phyloP scores from a whole-genome alignment of 768 basidiomycete species.

The Chalciporus piperatus region DNA sequence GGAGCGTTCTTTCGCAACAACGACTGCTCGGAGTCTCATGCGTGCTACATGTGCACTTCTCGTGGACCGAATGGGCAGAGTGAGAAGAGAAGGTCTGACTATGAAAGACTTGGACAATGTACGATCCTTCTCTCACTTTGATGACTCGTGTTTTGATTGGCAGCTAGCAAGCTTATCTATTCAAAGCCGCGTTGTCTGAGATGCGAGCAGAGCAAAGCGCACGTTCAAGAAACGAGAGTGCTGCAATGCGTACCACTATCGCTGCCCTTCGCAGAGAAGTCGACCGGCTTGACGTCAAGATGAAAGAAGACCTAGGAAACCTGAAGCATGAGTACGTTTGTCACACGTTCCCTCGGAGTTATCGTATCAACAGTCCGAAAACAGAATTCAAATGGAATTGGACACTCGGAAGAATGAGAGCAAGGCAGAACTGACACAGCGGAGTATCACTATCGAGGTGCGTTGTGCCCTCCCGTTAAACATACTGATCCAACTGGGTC shows the following conservation, averaged over 20 bases:
- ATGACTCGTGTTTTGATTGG: neutral
- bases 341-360: neutral
- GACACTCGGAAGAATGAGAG: slow-evolving; percentile 92
- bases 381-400: slow-evolving; percentile 93
- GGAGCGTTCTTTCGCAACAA: slow-evolving; percentile 71
- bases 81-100: slow-evolving; percentile 68
- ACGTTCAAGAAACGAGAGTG: slow-evolving; percentile 78
- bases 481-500: neutral
- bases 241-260: slow-evolving; percentile 74
- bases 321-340: slow-evolving; percentile 87
- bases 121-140: slow-evolving; percentile 22
- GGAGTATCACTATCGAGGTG: slow-evolving; percentile 85
- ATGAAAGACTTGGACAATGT: slow-evolving; percentile 83
- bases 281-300: slow-evolving; percentile 79
- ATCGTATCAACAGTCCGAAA: neutral
- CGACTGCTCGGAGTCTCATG: slow-evolving; percentile 78
- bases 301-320: slow-evolving; percentile 89
- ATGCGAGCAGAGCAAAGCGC: slow-evolving; percentile 82
- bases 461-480: slow-evolving; percentile 9
- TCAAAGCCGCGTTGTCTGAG: slow-evolving; percentile 90
- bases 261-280: slow-evolving; percentile 82
- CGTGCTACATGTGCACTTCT: slow-evolving; percentile 77
- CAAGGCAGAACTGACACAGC: slow-evolving; percentile 76
- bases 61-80: slow-evolving; percentile 69
- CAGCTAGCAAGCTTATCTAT: slow-evolving; percentile 88